Base-by-base conservation (phyloP, 495 filamentous ascomycete species). In the Elaphomyces granulatus region DNA sequence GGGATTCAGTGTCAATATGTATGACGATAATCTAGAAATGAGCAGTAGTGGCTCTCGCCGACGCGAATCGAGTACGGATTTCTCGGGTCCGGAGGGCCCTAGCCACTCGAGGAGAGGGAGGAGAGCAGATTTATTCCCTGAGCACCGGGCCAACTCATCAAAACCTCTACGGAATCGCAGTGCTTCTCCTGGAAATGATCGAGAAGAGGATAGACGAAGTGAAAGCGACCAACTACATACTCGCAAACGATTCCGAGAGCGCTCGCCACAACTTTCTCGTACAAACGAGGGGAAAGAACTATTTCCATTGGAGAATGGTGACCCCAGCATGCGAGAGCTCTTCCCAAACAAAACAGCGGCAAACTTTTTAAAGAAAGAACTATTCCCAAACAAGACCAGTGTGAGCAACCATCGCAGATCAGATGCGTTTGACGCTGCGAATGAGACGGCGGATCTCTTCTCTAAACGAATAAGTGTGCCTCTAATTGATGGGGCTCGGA, bases 1-100 rank as follows among this genome's bases (percentile, higher is more conserved):
- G 12, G 55, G 57, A 1, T 83, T 86, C 49, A 75, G 78, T 46
- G 80, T 71, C 16, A 80, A 68, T 41, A 75, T 94, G 57, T 93
- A 92, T 45, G 86, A 86, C 45, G 86, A 92, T 40, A 64, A 73
- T 43, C 50, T 61, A 1, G 33, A 37, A 3, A 30, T 30, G 12
- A 20, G 38, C 12, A 40, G 38, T n/a, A 17, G 8, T 36, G 20
- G 23, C 3, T 17, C 33, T 33, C 34, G 36, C 18, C 15, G 42
- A 30, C 40, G 51, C 14, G 48, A 48, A 4, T 48, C 41, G 15
- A 44, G 26, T 12, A 45, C 45, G 20, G 58, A 50, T 47, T 64
- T 50, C 41, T 56, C 52, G 4, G 52, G 58, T 45, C 42, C 46
- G 34, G 57, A 51, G 48, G 57, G 48, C 47, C 56, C 41, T 45